Percentiles rank a stretch among this genome's conserved stretches.
These are phyloP conservation scores for Ilex aquifolium DNA, from an alignment of 257 asterid genomes.

Conservation along the genomic window DNA sequence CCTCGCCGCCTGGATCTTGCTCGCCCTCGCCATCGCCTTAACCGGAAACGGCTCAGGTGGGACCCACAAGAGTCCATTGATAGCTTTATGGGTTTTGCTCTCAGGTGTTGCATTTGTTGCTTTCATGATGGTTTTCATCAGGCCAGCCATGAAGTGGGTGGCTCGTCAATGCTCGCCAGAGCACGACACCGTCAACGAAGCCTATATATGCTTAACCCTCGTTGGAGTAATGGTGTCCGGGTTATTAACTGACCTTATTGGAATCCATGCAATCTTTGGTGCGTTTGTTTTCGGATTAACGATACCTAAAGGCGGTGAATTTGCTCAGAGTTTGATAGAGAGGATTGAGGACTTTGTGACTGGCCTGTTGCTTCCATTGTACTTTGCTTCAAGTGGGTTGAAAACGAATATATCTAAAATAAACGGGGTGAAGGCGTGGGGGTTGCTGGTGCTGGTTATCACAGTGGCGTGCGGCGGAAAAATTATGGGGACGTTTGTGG, in stretches of 20 bases:
- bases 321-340: conserved; percentile 28
- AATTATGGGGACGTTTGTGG: conserved; percentile 46
- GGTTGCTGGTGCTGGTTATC: conserved; percentile 48
- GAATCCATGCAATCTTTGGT: conserved; percentile 59
- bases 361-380: conserved; percentile 53
- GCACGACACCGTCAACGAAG: conserved; percentile 32
- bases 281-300: conserved; percentile 56
- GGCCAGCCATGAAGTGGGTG: conserved; percentile 51
- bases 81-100: conserved; percentile 46
- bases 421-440: conserved; percentile 38
- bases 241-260: conserved; percentile 55
- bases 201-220: conserved; percentile 42
- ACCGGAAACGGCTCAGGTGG: conserved; percentile 37
- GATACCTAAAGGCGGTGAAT: conserved; percentile 46
- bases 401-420: conserved; percentile 46
- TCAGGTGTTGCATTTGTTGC: conserved; percentile 36
- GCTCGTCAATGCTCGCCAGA: conserved; percentile 29
- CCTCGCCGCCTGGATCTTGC: conserved; percentile 59
- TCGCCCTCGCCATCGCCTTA: conserved; percentile 60
- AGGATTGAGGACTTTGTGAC: conserved; percentile 59
- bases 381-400: conserved; percentile 60
- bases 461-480: conserved; percentile 53
- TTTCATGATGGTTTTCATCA: conserved; percentile 44
- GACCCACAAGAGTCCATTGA: conserved; percentile 32
- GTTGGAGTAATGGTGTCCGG: conserved; percentile 54